Percentiles rank a stretch among this genome's conserved stretches.
These are phyloP conservation scores for Fraxinus pennsylvanica DNA, from an alignment of 257 asterid species.

Conservation along the genomic window DNA sequence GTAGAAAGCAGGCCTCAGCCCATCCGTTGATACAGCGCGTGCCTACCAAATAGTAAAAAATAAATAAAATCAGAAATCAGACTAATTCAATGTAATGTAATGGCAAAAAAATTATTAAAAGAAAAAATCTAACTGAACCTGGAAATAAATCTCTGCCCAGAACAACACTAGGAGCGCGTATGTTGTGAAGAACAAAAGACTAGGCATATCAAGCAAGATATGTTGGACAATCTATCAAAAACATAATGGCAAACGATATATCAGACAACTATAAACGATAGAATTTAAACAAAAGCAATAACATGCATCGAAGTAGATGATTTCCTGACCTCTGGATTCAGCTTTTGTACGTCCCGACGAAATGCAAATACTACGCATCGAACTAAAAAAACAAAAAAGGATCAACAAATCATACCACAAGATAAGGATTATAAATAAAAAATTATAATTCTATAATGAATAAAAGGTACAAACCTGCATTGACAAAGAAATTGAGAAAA, in stretches of 20 bases:
- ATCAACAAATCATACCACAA: conserved; percentile 1
- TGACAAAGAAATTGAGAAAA: conserved; percentile 92
- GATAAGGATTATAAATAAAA: neutral
- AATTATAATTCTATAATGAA: neutral
- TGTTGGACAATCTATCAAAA: conserved; percentile 75
- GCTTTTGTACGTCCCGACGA: conserved; percentile 70
- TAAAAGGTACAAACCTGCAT: conserved; percentile 60
- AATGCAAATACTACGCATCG: conserved; percentile 72
- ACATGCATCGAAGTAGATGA: conserved; percentile 8
- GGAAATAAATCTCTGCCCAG: conserved; percentile 98
- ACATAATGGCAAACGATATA: conserved; percentile 10
- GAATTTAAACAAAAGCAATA: neutral
- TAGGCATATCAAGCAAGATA: conserved; percentile 89
- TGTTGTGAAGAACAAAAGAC: conserved; percentile 94
- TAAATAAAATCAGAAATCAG: neutral
- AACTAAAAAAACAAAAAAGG: conserved; percentile 44
- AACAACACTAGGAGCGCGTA: conserved; percentile 86
- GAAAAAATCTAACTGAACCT: conserved; percentile 44
- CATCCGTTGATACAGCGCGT: conserved; percentile 94
- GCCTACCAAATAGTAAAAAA: conserved; percentile 55
- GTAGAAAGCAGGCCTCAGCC: conserved; percentile 87
- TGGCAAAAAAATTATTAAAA: conserved; percentile 13
- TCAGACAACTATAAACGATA: conserved; percentile 9
- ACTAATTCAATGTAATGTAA: neutral
- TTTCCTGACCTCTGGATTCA: conserved; percentile 74